Evolutionary conservation across 140 eudicot species (phyloP).

Genomic region (Flaveria floridana): DNA sequence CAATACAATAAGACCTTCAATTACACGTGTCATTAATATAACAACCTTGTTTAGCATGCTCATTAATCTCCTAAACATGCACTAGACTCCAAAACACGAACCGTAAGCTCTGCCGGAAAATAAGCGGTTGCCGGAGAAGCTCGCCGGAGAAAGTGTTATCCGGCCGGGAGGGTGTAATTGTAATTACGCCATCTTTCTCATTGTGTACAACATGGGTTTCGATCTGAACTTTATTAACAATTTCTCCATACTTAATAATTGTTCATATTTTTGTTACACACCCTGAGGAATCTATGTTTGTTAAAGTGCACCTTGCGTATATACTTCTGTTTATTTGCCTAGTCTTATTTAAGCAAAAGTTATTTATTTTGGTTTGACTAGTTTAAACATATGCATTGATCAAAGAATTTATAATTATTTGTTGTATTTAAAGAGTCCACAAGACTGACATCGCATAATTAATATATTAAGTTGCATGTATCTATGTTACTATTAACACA

Average conservation of each 20-base stretch:
- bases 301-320: background rate
- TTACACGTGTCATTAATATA: conserved; percentile 41
- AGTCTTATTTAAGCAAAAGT: background rate
- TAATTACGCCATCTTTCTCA: conserved; percentile 18
- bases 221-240: conserved; percentile 22
- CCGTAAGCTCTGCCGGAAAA: conserved; percentile 29
- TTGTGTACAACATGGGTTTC: conserved; percentile 27
- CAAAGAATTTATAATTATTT: too few species aligned
- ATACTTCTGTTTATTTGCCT: background rate
- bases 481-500: too few species aligned
- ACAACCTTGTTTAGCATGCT: conserved; percentile 23
- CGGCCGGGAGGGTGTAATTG: conserved; percentile 18
- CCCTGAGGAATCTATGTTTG: background rate
- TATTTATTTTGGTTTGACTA: background rate
- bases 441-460: too few species aligned
- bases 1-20: conserved; percentile 27
- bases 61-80: conserved; percentile 37
- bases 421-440: too few species aligned
- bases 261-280: background rate
- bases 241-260: conserved; percentile 12
- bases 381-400: background rate
- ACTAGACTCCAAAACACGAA: conserved; percentile 34
- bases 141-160: background rate
- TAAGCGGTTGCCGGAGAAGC: conserved; percentile 12
- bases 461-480: too few species aligned